Percentiles rank a stretch among this genome's conserved stretches.
These are phyloP conservation scores for Dentipellis sp. DNA, from an alignment of 768 basidiomycete genomes.

Conservation along the genomic window DNA sequence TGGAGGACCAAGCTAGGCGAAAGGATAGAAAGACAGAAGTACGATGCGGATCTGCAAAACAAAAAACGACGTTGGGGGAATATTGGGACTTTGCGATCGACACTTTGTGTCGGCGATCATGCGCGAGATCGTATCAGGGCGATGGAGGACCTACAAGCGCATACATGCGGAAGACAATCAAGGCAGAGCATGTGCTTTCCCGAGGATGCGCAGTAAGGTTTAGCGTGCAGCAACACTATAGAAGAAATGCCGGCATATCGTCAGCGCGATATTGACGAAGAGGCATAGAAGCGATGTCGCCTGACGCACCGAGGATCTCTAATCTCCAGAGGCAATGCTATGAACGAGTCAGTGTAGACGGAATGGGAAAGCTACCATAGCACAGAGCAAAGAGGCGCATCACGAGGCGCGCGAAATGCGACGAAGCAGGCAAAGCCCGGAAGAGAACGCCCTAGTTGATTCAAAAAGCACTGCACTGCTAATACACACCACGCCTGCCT, in stretches of 20 bases:
- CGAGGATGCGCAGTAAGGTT: too few relatives aligned
- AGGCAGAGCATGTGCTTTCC: too few relatives aligned
- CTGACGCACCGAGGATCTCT: neutral
- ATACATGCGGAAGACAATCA: too few relatives aligned
- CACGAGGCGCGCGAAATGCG: neutral
- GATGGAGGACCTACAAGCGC: too few relatives aligned
- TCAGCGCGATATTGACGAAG: neutral
- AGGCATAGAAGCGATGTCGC: neutral
- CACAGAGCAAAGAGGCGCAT: neutral
- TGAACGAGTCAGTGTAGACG: neutral
- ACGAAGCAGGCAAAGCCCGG: neutral
- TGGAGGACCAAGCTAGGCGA: too few relatives aligned
- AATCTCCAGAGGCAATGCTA: neutral
- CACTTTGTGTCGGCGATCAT: too few relatives aligned
- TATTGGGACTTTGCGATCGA: too few relatives aligned
- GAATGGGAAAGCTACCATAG: neutral
- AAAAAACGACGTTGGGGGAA: too few relatives aligned
- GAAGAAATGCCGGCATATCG: neutral
- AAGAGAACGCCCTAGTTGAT: neutral
- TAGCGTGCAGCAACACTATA: too few relatives aligned
- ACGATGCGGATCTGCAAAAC: too few relatives aligned
- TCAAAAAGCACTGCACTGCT: neutral
- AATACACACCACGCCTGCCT: neutral
- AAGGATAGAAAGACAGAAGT: too few relatives aligned
- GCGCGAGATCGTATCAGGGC: too few relatives aligned